A percentile compares a stretch with the other conserved stretches of the same genome.
These are phyloP conservation scores for Tolypocladium tropicale DNA, from an alignment of 2,329 filamentous ascomycete species.

Conservation along the genomic window DNA sequence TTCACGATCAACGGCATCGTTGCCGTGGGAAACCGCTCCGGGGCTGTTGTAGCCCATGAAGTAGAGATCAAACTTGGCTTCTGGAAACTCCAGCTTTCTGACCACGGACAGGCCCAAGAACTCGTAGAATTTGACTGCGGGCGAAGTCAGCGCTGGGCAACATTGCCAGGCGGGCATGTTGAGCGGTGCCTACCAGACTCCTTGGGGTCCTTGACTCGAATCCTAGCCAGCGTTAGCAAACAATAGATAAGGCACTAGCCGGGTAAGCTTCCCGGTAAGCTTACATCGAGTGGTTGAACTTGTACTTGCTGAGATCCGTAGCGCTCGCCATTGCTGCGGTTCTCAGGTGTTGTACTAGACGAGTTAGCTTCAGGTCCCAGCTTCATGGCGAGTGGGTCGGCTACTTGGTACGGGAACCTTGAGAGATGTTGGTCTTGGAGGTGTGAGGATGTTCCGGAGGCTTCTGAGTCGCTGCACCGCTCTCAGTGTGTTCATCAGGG, in stretches of 20 bases:
- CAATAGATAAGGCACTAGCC: too few species aligned
- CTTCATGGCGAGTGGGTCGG: not conserved
- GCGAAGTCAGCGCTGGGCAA: not conserved
- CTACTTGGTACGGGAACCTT: slow-evolving; percentile 3
- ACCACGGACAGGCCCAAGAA: slow-evolving; percentile 81
- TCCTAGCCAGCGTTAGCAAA: slow-evolving; percentile 40
- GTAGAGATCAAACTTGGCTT: slow-evolving; percentile 90
- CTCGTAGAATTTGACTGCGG: slow-evolving; percentile 79
- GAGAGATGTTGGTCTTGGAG: slow-evolving; percentile 3
- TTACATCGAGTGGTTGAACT: slow-evolving; percentile 82
- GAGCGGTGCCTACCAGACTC: slow-evolving; percentile 45
- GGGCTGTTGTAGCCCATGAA: slow-evolving; percentile 84
- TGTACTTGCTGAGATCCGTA: slow-evolving; percentile 69
- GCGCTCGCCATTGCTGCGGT: slow-evolving; percentile 46
- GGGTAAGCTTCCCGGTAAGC: slow-evolving; percentile 8
- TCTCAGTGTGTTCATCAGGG: slow-evolving; percentile 14
- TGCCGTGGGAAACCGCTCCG: slow-evolving; percentile 61
- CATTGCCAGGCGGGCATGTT: not conserved
- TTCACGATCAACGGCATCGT: slow-evolving; percentile 68
- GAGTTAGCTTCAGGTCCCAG: not conserved
- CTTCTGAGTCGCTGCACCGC: slow-evolving; percentile 14
- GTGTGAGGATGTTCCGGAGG: slow-evolving; percentile 9
- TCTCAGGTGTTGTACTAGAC: not conserved
- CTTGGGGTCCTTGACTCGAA: slow-evolving; percentile 91
- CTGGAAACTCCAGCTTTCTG: slow-evolving; percentile 70